Base-by-base conservation (phyloP, 306 rosid species). In the Nissolia schottii region DNA sequence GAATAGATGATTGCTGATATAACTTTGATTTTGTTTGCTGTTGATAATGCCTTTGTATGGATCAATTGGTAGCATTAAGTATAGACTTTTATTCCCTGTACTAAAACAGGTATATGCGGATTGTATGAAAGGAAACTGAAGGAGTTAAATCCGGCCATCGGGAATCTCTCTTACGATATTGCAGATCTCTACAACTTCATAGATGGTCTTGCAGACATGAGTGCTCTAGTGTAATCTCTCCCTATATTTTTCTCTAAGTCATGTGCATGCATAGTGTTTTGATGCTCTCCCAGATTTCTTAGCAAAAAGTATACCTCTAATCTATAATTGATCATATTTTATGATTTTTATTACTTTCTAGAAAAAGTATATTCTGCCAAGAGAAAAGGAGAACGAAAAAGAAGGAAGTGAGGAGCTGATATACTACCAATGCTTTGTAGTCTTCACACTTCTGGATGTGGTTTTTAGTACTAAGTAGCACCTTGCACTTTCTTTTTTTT, bases 51-150 rank as follows among this genome's bases (percentile, higher is more conserved):
- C 23, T 64, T 80, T 69, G 20, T 55, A 18, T 67, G 46, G 24
- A 19, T 62, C 11, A 0, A 7, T 14, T 51, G 37, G 37, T 63
- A 55, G 77, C 46, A 37, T 23, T 75, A 28, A 48, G 15, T 70
- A 37, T n/a, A 63, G 67, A 59, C 74, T 70, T 14, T 80, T 65
- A 53, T 81, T n/a, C n/a, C 40, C 66, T 64, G 76, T 45, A 37
- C 67, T 59, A 73, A 19, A 74, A 41, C 85, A 94, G 99, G 97
- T 80, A 85, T 94, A 81, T 94, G 99, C 49, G 93, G 87, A 60
- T 68, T 94, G 31, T 94, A 94, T 78, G 99, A 94, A 76, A 89
- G 97, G 90, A 94, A 94, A 83, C 96, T 94, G 23, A 94, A 87
- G 85, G 99, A 94, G 64, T 81, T 94, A 78, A 91, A 94, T 80